Evolutionary conservation across 257 asterid genomes (phyloP).

Genomic region (Capsicum pubescens): DNA sequence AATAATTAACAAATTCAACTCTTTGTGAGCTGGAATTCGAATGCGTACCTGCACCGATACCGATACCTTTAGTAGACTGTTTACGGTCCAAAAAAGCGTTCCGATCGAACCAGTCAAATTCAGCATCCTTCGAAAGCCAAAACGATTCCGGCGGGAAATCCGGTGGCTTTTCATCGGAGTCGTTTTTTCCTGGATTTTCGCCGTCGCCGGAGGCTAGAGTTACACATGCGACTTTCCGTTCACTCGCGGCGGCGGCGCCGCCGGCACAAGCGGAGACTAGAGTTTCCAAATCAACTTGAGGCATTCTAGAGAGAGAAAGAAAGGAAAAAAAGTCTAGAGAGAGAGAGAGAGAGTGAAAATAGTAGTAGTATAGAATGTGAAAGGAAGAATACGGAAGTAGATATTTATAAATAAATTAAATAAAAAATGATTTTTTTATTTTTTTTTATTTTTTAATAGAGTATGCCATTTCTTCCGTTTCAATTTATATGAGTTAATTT

Average conservation of each 20-base stretch:
- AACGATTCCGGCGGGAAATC: conserved; percentile 87
- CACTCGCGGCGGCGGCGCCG: conserved; percentile 37
- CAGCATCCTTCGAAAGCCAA: conserved; percentile 89
- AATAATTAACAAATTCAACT: conserved; percentile 20
- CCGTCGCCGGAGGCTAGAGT: conserved; percentile 34
- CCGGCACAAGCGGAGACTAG: conserved; percentile 57
- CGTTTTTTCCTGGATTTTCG: conserved; percentile 24
- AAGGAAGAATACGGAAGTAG: neutral
- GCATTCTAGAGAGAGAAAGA: conserved; percentile 46
- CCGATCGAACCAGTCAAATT: conserved; percentile 85
- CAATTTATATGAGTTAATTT: no score
- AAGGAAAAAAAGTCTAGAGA: neutral
- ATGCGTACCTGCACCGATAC: neutral
- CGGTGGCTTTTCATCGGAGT: conserved; percentile 34
- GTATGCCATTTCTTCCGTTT: no score
- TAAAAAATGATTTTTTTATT: neutral
- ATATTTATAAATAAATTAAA: neutral
- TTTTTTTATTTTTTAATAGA: neutral
- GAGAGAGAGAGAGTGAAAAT: conserved; percentile 27
- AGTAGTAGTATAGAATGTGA: neutral
- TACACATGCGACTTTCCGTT: conserved; percentile 62
- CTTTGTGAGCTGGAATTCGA: conserved; percentile 62
- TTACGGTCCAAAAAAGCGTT: conserved; percentile 77
- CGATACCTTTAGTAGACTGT: conserved; percentile 67
- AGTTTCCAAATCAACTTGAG: conserved; percentile 65